Evolutionary conservation across 1,139 yeast species (phyloP), one percentile per base, ranked within the genome.

Genomic region (Neolecta irregularis): DNA sequence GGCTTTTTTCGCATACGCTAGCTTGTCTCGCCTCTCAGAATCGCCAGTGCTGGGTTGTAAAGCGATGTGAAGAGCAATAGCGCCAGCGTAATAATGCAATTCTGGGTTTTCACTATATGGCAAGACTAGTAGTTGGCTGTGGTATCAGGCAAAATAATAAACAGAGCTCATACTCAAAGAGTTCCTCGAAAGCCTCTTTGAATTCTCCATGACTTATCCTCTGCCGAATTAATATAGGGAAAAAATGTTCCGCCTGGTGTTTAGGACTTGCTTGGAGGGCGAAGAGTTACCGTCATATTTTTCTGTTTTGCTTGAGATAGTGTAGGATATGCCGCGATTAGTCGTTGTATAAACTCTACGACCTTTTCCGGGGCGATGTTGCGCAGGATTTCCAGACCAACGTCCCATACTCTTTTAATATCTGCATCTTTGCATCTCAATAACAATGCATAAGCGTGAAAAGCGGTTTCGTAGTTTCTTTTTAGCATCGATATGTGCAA

Each of bases 341-440:
- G 15, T 5, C 37, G 35, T 3, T 33, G 28, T 20, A 37, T 23
- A 12, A 31, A 31, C n/a, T 24, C 38, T 3, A 20, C 22, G 5
- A 12, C 12, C 3, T 33, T 26, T 6, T 28, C 21, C 9, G 26
- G 20, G 5, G 33, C 40, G 11, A 11, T 19, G 23, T 37, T 31
- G 13, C 19, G 20, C 16, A 37, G 30, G n/a, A 37, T 37, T 15
- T 37, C 41, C 12, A 37, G 33, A 2, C 40, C 40, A 13, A 37
- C 8, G 26, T 37, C 40, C 26, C 35, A 37, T 23, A 35, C 32
- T 11, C 32, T 31, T n/a, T 36, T 24, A 17, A 37, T 28, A 26
- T 32, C 36, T 18, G 31, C 19, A 11, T 38, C 40, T 13, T 26
- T 23, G 7, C 37, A 21, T 7, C 37, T 24, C 24, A 36, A 21